phyloP scores from a whole-genome alignment of 2,329 filamentous ascomycete genomes.

The Polytolypa hystricis region DNA sequence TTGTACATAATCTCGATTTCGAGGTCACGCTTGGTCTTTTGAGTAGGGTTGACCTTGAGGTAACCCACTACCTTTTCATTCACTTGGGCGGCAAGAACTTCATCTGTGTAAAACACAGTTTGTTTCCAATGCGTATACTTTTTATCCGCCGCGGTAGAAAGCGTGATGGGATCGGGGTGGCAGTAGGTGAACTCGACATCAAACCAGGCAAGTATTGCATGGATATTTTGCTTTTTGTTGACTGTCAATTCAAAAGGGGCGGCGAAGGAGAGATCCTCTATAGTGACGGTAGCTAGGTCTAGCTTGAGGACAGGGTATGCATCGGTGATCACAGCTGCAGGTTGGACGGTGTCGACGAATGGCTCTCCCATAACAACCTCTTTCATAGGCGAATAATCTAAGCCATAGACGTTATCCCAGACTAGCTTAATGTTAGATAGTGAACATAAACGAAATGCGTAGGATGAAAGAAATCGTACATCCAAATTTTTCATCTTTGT shows the following conservation, averaged over 20 bases:
- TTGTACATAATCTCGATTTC: slow-evolving; percentile 82
- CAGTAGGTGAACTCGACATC: slow-evolving; percentile 97
- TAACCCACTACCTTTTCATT: slow-evolving; percentile 67
- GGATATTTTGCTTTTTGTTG: slow-evolving; percentile 86
- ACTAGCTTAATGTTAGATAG: slow-evolving; percentile 45
- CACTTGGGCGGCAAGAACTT: slow-evolving; percentile 82
- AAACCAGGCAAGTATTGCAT: slow-evolving; percentile 96
- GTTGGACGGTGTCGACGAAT: slow-evolving; percentile 92
- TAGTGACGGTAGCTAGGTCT: slow-evolving; percentile 83
- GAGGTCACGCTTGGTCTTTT: slow-evolving; percentile 87
- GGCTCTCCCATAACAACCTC: slow-evolving; percentile 87
- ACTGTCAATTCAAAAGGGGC: slow-evolving; percentile 64
- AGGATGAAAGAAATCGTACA: slow-evolving; percentile 51
- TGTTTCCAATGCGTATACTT: slow-evolving; percentile 99
- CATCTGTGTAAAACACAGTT: slow-evolving; percentile 94
- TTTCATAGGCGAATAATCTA: slow-evolving; percentile 92
- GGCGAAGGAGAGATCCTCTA: slow-evolving; percentile 72
- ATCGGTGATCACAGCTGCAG: slow-evolving; percentile 94
- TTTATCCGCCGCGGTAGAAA: slow-evolving; percentile 93
- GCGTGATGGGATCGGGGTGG: slow-evolving; percentile 94
- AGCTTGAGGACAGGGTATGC: slow-evolving; percentile 74
- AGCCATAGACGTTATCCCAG: slow-evolving; percentile 99
- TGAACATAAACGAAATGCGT: slow-evolving; percentile 2
- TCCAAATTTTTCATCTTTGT: slow-evolving; percentile 99
- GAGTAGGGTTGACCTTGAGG: slow-evolving; percentile 76